Evolutionary conservation across 768 basidiomycete species (phyloP).

Genomic region (Lepiota brunneoincarnata): DNA sequence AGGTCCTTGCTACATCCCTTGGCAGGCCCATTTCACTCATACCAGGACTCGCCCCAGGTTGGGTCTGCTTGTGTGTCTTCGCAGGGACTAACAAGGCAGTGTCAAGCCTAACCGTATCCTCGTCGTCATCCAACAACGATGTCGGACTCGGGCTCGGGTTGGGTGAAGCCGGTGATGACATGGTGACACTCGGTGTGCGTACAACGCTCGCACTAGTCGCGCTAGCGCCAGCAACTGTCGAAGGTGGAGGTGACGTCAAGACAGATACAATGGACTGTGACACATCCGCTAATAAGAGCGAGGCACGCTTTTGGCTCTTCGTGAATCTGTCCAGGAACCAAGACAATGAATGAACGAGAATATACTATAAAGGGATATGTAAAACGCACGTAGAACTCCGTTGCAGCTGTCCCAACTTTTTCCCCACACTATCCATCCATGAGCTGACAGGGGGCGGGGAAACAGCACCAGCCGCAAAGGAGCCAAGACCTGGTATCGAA

Average conservation of each 20-base stretch:
- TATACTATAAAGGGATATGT: background rate
- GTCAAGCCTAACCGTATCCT: slow-evolving; percentile 21
- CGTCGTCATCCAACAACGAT: slow-evolving; percentile 17
- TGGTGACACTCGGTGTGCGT: too few species aligned
- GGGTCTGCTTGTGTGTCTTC: background rate
- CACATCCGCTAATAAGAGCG: slow-evolving; percentile 63
- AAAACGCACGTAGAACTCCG: slow-evolving; percentile 51
- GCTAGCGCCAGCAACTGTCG: too few species aligned
- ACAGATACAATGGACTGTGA: slow-evolving; percentile 54
- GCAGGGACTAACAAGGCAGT: slow-evolving; percentile 15
- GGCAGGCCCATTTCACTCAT: slow-evolving; percentile 8
- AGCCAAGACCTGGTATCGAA: slow-evolving; percentile 37
- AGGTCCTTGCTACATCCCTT: background rate
- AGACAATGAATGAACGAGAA: background rate
- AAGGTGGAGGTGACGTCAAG: slow-evolving; percentile 22
- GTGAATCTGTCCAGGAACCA: slow-evolving; percentile 44
- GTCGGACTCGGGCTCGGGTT: slow-evolving; percentile 17
- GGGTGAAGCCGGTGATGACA: too few species aligned
- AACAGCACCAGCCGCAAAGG: slow-evolving; percentile 22
- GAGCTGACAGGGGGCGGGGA: slow-evolving; percentile 24
- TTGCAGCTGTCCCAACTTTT: slow-evolving; percentile 58
- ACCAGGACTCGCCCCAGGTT: slow-evolving; percentile 15
- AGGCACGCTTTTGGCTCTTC: slow-evolving; percentile 68
- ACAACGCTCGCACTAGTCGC: too few species aligned
- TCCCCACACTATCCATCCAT: slow-evolving; percentile 62